Conservation (phyloP, 2,329 filamentous ascomycete genomes). For the Ceratocystiopsis brevicomis region DNA sequence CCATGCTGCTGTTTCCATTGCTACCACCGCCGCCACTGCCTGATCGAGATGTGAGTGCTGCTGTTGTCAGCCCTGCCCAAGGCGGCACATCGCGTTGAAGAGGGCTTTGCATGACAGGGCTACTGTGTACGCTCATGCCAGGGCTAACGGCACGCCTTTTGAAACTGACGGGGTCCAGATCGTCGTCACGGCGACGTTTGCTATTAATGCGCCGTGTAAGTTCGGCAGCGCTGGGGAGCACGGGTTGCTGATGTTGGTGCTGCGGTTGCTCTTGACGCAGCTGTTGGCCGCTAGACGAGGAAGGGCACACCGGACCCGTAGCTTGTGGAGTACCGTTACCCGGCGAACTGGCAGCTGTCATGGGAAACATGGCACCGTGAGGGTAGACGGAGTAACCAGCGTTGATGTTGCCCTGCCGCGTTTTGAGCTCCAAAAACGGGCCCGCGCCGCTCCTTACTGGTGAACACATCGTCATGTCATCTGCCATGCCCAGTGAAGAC, state of each 20-base stretch:
- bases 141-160: conserved; percentile 85
- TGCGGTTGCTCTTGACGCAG: conserved; percentile 12
- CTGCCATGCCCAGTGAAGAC: conserved; percentile 18
- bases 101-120: conserved; percentile 71
- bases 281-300: not conserved
- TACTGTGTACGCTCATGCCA: conserved; percentile 78
- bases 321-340: conserved; percentile 21
- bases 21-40: conserved; percentile 21
- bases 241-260: conserved; percentile 12
- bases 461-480: conserved; percentile 14
- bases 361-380: conserved; percentile 11
- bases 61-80: conserved; percentile 47
- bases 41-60: conserved; percentile 23
- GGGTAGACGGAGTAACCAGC: conserved; percentile 6
- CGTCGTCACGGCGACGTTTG: conserved; percentile 64
- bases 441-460: not conserved
- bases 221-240: conserved; percentile 49
- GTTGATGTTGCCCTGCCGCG: no score
- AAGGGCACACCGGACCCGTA: conserved; percentile 5
- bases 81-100: conserved; percentile 50
- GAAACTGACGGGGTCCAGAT: conserved; percentile 72
- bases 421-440: no score
- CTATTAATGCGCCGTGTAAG: conserved; percentile 60
- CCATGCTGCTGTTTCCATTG: conserved; percentile 5
- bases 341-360: conserved; percentile 16